Evolutionary conservation across 371 early-diverging fungal genomes (phyloP).

Genomic region (Mortierella sp.): DNA sequence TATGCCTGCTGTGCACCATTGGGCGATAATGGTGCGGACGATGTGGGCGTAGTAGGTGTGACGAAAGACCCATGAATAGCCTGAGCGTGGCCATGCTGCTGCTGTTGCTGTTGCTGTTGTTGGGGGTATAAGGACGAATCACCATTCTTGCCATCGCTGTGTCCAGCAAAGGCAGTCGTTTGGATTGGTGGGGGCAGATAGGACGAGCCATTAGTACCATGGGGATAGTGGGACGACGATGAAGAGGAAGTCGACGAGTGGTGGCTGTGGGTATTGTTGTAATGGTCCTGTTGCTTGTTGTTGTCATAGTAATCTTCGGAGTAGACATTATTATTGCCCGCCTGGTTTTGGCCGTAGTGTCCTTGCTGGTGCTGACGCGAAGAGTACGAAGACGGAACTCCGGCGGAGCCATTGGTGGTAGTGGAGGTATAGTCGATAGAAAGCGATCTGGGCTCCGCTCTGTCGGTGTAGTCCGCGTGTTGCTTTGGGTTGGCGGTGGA

Average conservation of each 20-base stretch:
- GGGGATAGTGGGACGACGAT: conserved; percentile 32
- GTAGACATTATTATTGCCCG: conserved; percentile 20
- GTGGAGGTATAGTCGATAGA: conserved; percentile 31
- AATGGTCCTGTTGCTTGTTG: conserved; percentile 19
- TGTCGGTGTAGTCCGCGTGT: conserved; percentile 34
- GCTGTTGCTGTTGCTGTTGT: conserved; percentile 9
- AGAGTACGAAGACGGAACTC: conserved; percentile 20
- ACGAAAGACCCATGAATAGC: conserved; percentile 25
- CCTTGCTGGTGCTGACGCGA: conserved; percentile 28
- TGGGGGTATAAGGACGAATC: conserved; percentile 14
- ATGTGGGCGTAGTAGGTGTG: conserved; percentile 28
- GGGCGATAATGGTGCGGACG: conserved; percentile 30
- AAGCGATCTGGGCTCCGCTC: conserved; percentile 37
- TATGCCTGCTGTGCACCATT: conserved; percentile 28
- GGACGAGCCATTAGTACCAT: conserved; percentile 32
- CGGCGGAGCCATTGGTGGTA: conserved; percentile 5
- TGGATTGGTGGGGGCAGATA: conserved; percentile 46
- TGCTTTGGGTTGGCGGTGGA: conserved; percentile 29
- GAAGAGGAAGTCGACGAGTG: conserved; percentile 39
- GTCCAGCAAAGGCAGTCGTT: conserved; percentile 22
- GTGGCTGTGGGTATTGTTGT: conserved; percentile 34
- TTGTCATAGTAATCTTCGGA: conserved; percentile 25
- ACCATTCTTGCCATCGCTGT: conserved; percentile 18
- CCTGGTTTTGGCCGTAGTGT: conserved; percentile 26
- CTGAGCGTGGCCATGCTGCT: conserved; percentile 30